Conservation (phyloP, 2,329 filamentous ascomycete species). For the Hypoxylon sp. region DNA sequence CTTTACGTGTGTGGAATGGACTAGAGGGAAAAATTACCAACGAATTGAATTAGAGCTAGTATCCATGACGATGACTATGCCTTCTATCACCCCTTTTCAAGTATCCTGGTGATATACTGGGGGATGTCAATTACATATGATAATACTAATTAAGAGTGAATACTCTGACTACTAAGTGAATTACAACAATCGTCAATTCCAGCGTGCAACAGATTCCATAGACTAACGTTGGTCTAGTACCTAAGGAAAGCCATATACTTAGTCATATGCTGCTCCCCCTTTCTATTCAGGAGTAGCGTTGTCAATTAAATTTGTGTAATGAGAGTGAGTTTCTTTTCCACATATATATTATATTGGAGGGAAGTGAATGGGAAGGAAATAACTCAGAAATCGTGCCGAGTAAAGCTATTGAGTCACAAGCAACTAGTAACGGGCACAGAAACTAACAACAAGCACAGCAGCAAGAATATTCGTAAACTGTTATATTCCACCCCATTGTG, state of each 20-base stretch:
- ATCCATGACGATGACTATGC: background rate
- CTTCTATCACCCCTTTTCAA: too few species aligned
- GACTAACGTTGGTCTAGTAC: background rate
- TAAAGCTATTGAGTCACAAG: slow-evolving; percentile 4
- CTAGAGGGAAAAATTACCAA: background rate
- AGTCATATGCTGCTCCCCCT: background rate
- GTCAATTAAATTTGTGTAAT: background rate
- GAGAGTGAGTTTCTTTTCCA: background rate
- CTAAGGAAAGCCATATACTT: too few species aligned
- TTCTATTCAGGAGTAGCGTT: background rate
- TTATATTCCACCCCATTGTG: background rate
- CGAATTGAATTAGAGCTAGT: background rate
- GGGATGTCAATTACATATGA: background rate
- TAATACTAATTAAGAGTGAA: background rate
- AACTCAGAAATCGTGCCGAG: background rate
- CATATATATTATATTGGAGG: background rate
- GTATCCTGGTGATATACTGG: background rate
- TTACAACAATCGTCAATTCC: background rate
- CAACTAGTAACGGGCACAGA: background rate
- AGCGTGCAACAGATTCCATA: background rate
- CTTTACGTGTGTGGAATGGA: background rate
- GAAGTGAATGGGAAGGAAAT: background rate
- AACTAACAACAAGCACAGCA: background rate
- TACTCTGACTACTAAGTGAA: background rate
- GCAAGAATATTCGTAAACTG: background rate